Evolutionary conservation across 768 basidiomycete genomes (phyloP).

Genomic region (Nidularia sp.): DNA sequence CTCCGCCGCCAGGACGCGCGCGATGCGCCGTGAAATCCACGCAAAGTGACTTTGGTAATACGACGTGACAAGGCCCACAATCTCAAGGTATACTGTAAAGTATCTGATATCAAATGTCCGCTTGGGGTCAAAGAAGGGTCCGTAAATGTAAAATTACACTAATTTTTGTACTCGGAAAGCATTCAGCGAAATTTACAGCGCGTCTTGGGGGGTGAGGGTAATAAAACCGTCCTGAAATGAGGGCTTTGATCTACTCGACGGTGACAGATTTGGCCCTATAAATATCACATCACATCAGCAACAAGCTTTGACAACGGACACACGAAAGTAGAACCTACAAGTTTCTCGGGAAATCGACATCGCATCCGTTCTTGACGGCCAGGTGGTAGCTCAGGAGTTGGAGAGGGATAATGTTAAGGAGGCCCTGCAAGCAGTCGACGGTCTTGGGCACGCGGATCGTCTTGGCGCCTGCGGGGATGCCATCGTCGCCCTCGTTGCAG

Average conservation of each 20-base stretch:
- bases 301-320: background rate
- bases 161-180: background rate
- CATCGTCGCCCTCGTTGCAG: conserved; percentile 89
- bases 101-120: background rate
- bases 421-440: conserved; percentile 90
- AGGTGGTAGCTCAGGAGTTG: conserved; percentile 96
- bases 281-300: conserved; percentile 7
- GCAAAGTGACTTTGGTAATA: background rate
- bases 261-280: conserved; percentile 75
- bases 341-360: conserved; percentile 98
- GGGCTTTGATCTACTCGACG: conserved; percentile 44
- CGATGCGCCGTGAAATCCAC: background rate
- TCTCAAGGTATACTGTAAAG: background rate
- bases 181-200: no score
- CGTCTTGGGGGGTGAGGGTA: no score
- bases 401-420: conserved; percentile 95
- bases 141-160: background rate
- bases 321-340: conserved; percentile 48
- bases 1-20: background rate
- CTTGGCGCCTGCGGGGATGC: conserved; percentile 68
- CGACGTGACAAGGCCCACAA: background rate
- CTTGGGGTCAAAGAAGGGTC: background rate
- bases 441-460: conserved; percentile 95
- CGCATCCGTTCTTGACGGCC: conserved; percentile 92
- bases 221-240: background rate